Base-by-base conservation (phyloP, 2,329 filamentous ascomycete species). In the Hymenoscyphus linearis region DNA sequence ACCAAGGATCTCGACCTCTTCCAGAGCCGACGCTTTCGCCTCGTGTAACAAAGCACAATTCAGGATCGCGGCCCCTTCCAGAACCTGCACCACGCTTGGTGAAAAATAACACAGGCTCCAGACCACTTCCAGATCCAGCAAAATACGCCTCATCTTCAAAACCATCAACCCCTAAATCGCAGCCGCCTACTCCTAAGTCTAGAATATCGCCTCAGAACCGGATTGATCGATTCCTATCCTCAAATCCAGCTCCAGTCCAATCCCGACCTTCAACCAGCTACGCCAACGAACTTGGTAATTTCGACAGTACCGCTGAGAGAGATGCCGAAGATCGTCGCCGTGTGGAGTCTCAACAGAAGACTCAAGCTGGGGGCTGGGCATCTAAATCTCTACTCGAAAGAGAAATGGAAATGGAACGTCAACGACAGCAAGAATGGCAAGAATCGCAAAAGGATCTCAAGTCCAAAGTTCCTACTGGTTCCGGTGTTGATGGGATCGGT, bases 401-500 rank as follows among this genome's bases (percentile, higher is more conserved):
- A 35, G 83, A 86, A 68, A 85, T 85, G 81, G 83, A 86, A 68
- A 76, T 80, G 54, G 83, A 86, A 69, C 74, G 83, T 18, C 80
- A 84, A 70, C 74, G 82, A 52, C 83, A 86, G 68, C 76, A 76
- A 52, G 83, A 85, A 65, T 85, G 90, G 90, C 90, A 95, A 73
- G 85, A 89, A 64, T 79, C 85, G 1, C 90, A 93, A 74, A 79
- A 85, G 69, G 80, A 80, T 60, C 80, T 83, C 0, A 78, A 79
- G 5, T 79, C 78, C 36, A 77, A 81, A 34, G 75, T 75, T 0
- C 76, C 78, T 1, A 78, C 79, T 18, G 74, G 76, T n/a, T 80
- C 79, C 10, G 72, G 70, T 2, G 80, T 82, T 14, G 85, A 88
- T 26, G 87, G 87, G 0, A 82, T 85, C 50, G 85, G 85, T 0